A percentile compares a stretch with the other conserved stretches of the same genome.
These are phyloP conservation scores for Annulohypoxylon bovei DNA, from an alignment of 495 filamentous ascomycete genomes.

Conservation along the genomic window DNA sequence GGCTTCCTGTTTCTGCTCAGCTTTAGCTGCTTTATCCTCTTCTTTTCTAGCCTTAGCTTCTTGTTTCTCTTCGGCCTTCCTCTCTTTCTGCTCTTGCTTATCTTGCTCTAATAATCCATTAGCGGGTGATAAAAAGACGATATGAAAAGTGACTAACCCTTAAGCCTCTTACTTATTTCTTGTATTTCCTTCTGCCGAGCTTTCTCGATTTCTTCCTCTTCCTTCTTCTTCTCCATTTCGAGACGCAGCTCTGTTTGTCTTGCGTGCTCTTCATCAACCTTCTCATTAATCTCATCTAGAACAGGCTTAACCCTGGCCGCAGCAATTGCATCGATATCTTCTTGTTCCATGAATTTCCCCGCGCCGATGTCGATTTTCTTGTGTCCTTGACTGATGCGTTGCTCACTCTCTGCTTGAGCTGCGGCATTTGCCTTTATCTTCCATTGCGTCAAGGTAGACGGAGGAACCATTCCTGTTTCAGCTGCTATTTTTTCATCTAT, in stretches of 20 bases:
- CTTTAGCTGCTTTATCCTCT: slow-evolving; percentile 60
- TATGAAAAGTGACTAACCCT: slow-evolving; percentile 46
- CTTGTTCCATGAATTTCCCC: slow-evolving; percentile 79
- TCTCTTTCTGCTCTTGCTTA: slow-evolving; percentile 59
- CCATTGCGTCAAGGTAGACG: slow-evolving; percentile 77
- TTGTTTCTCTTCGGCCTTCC: slow-evolving; percentile 61
- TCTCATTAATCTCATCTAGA: slow-evolving; percentile 86
- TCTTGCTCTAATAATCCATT: slow-evolving; percentile 55
- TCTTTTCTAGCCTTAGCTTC: slow-evolving; percentile 60
- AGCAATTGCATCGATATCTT: slow-evolving; percentile 84
- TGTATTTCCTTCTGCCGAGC: slow-evolving; percentile 57
- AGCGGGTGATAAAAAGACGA: slow-evolving; percentile 17
- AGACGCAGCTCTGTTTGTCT: slow-evolving; percentile 62
- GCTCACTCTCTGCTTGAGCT: slow-evolving; percentile 72
- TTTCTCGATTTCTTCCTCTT: slow-evolving; percentile 56
- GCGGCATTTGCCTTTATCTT: slow-evolving; percentile 75
- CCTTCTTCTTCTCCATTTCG: slow-evolving; percentile 60
- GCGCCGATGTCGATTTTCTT: slow-evolving; percentile 83
- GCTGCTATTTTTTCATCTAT: slow-evolving; percentile 83
- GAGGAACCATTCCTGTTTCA: slow-evolving; percentile 79
- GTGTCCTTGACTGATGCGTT: slow-evolving; percentile 59
- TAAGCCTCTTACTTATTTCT: slow-evolving; percentile 55
- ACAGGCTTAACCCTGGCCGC: slow-evolving; percentile 83
- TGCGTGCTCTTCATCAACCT: slow-evolving; percentile 72
- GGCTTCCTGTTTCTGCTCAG: slow-evolving; percentile 62